Evolutionary conservation across 495 filamentous ascomycete genomes (phyloP), one percentile per base, ranked within the genome.

Genomic region (Pseudotulostoma volvatum): DNA sequence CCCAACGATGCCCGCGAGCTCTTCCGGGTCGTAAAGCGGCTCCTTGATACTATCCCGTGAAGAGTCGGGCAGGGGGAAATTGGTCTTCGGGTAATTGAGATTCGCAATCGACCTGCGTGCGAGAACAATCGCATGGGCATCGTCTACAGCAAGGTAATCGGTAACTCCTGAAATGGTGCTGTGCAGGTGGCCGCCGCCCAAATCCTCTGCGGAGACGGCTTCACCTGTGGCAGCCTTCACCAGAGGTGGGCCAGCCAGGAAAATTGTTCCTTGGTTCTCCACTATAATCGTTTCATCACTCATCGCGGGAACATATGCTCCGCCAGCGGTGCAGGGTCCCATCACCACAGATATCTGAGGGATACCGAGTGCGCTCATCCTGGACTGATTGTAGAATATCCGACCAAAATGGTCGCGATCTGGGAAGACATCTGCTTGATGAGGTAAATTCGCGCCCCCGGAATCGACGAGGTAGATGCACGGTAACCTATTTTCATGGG

Each of bases 371-470:
- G 82, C 70, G 53, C 50, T 67, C 76, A 76, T 95, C 45, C 84
- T 68, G n/a, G 90, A 92, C 59, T 97, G 90, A 63, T 97, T 96
- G 65, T 80, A 97, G 68, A 97, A 97, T 46, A 96, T 94, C 39
- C 92, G 80, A 20, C 90, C 90, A 50, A 97, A 96, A 54, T 96
- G 88, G 9, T 95, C 84, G 25, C 75, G 69, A 52, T 97, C 90
- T 1, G 90, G 90, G 63, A 97, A 97, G 41, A 96, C 90, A 54
- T 93, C 86, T 2, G 88, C 80, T 57, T 97, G 90, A 47, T 96
- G 80, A 3, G 90, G 92, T 2, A 97, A 73, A 54, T 97, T 97
- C 17, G 86, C 90, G 47, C 90, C 90, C 34, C 90, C 90, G 0
- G 86, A 94, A 51, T 97, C 90, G 21, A 97, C 90, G 20, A 97